Base-by-base conservation (phyloP, 768 basidiomycete species). In the Agaricus subrufescens region DNA sequence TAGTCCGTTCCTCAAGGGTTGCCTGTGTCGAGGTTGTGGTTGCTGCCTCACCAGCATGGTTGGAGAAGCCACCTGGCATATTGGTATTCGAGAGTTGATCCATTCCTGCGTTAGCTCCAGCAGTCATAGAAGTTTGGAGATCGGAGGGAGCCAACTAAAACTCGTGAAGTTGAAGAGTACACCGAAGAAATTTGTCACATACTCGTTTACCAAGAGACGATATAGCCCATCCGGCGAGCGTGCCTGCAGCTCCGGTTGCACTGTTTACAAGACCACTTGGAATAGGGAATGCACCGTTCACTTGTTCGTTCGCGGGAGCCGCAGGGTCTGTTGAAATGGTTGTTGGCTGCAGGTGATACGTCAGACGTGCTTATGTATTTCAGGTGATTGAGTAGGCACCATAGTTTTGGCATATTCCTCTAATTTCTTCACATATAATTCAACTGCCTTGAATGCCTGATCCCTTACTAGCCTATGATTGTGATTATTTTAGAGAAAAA, bases 161-260 rank as follows among this genome's bases (percentile, higher is more conserved):
- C 43, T 2, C 42, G 54, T 60, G 46, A 52, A 46, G 47, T 38
- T 27, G 27, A 26, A 23, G n/a, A 29, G 3, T 29, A 45, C 8
- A 31, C 15, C 44, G 11, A 11, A 26, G 27, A n/a, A 4, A 14
- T 4, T 19, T 8, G 23, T 46, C 11, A 53, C 72, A 30, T 52
- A 89, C 90, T 77, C 89, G 90, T 72, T 85, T 94, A 27, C 89
- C 86, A 0, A 98, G 64, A 0, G 90, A 94, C 3, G 93, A 89
- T 43, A 98, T 92, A 1, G 96, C 96, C 96, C 96, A 98, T 5
- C 94, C 93, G 12, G 96, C 95, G 3, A 99, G 73, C 15, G 87
- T 89, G 7, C 91, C 88, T 15, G 95, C 96, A 2, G 94, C 95
- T 0, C 94, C 94, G 0, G 94, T 86, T 0, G 96, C 94, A 3